A percentile compares a stretch with the other conserved stretches of the same genome.
Evolutionary conservation across 495 filamentous ascomycete species (phyloP).

Genomic region (Annulohypoxylon stygium): DNA sequence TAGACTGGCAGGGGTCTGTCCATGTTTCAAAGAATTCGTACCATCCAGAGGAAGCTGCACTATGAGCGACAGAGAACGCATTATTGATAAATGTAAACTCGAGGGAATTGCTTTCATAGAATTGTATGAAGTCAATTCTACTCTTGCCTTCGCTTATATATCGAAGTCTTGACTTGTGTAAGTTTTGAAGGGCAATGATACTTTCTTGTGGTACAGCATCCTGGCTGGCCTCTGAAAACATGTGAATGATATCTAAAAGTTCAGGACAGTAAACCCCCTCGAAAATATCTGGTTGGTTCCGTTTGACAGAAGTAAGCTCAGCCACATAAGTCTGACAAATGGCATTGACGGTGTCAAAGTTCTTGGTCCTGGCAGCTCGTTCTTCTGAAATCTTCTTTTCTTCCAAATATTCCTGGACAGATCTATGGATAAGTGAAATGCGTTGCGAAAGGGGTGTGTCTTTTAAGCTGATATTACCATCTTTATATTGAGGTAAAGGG

Average conservation of each 20-base stretch:
- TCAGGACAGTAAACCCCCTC: not conserved
- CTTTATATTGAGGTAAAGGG: not conserved
- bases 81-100: not conserved
- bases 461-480: not conserved
- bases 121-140: not conserved
- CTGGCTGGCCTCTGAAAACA: not conserved
- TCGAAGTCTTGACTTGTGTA: not conserved
- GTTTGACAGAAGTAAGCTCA: not conserved
- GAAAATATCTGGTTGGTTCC: not conserved
- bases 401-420: constrained; percentile 1
- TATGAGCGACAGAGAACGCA: not conserved
- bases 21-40: constrained; percentile 1
- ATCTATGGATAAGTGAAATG: constrained; percentile 10
- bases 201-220: not conserved
- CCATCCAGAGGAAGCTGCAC: not conserved
- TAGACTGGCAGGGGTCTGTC: not conserved
- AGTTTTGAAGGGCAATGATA: not conserved
- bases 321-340: constrained; percentile 9
- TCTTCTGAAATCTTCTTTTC: constrained; percentile 7
- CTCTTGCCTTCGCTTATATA: not conserved
- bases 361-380: not conserved
- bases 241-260: not conserved
- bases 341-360: not conserved
- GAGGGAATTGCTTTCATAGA: not conserved
- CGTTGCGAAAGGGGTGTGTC: not conserved